Evolutionary conservation across 1,284 basidiomycete species (phyloP).

Genomic region (Apiotrichum sp.): DNA sequence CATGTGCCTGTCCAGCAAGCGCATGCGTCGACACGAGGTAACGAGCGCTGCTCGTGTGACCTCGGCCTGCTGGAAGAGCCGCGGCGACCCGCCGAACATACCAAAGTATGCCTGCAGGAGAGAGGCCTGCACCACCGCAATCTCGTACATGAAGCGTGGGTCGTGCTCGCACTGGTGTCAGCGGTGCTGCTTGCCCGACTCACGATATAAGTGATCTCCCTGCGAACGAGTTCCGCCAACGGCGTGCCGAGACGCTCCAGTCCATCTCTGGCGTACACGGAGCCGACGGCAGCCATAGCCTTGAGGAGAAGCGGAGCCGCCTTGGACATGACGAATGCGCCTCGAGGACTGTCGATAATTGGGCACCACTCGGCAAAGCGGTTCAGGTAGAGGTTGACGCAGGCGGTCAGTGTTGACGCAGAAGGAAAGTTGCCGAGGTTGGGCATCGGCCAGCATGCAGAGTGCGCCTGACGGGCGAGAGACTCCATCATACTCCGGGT

Average conservation of each 20-base stretch:
- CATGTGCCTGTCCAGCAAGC: constrained; percentile 16
- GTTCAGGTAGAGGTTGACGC: constrained; percentile 20
- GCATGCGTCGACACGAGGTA: constrained; percentile 17
- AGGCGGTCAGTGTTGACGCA: constrained; percentile 11
- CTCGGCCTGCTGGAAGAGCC: constrained; percentile 22
- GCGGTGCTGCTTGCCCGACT: constrained; percentile 17
- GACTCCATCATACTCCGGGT: constrained; percentile 15
- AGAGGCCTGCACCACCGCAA: constrained; percentile 16
- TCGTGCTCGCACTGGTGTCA: constrained; percentile 23
- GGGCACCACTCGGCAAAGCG: constrained; percentile 23
- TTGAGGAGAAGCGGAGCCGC: constrained; percentile 18
- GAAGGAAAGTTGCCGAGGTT: constrained; percentile 23
- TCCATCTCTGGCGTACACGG: constrained; percentile 21
- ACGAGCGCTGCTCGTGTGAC: constrained; percentile 13
- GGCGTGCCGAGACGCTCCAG: constrained; percentile 13
- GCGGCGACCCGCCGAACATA: constrained; percentile 21
- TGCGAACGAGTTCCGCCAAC: constrained; percentile 19
- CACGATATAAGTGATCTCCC: constrained; percentile 21
- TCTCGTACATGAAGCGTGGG: constrained; percentile 18
- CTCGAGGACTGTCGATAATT: constrained; percentile 10
- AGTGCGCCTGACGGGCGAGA: constrained; percentile 17
- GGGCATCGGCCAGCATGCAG: constrained; percentile 13
- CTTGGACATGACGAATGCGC: constrained; percentile 11
- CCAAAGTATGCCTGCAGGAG: constrained; percentile 20
- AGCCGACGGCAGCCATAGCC: constrained; percentile 20